Evolutionary conservation across 2,329 filamentous ascomycete species (phyloP).

Genomic region (Ascochyta rabiei): DNA sequence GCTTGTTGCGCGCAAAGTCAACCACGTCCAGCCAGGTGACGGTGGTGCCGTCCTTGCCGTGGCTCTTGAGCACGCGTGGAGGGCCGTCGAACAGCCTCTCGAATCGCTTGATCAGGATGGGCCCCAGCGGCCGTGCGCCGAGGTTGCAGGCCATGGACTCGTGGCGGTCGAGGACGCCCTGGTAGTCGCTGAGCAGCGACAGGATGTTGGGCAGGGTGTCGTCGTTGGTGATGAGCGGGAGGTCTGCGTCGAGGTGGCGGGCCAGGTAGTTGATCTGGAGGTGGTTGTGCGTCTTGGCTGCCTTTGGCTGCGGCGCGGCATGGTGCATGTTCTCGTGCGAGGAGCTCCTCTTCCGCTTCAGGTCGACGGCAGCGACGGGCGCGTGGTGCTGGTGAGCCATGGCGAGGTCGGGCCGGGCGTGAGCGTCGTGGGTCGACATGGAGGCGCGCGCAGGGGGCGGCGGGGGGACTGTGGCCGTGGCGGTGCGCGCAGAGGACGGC

Average conservation of each 20-base stretch:
- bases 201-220: constrained; percentile 78
- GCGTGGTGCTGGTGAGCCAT: constrained; percentile 36
- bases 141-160: constrained; percentile 87
- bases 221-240: constrained; percentile 66
- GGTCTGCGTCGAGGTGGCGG: constrained; percentile 65
- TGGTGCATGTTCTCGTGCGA: constrained; percentile 45
- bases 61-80: constrained; percentile 69
- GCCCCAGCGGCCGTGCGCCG: constrained; percentile 80
- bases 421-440: constrained; percentile 33
- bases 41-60: constrained; percentile 64
- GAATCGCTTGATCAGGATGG: constrained; percentile 83
- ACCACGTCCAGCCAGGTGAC: constrained; percentile 87
- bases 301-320: constrained; percentile 54
- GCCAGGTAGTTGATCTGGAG: constrained; percentile 73
- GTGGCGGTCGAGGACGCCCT: constrained; percentile 82
- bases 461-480: constrained; percentile 23
- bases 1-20: constrained; percentile 80
- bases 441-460: no score
- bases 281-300: constrained; percentile 63
- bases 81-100: constrained; percentile 85
- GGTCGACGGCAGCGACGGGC: constrained; percentile 32
- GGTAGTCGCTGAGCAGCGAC: constrained; percentile 76
- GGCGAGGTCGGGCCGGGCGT: constrained; percentile 24
- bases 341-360: constrained; percentile 57
- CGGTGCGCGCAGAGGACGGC: constrained; percentile 23